Percentiles rank a stretch among this genome's conserved stretches.
phyloP scores from a whole-genome alignment of 345 rosid genomes.

The Heritiera fomes region DNA sequence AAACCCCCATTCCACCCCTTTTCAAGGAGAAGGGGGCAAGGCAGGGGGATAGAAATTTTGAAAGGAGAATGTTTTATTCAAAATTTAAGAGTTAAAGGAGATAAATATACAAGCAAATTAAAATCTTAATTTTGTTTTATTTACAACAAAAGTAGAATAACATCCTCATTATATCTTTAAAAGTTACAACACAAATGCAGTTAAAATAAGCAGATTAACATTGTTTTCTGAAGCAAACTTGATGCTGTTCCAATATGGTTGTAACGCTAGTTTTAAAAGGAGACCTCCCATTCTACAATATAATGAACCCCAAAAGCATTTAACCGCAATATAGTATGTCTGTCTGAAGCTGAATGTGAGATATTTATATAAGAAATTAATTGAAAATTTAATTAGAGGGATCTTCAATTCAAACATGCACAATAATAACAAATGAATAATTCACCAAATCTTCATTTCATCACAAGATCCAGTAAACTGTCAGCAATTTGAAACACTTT shows the following conservation, averaged over 20 bases:
- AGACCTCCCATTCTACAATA: background rate
- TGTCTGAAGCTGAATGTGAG: background rate
- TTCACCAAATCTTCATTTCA: too few relatives aligned
- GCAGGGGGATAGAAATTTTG: too few relatives aligned
- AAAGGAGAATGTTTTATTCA: background rate
- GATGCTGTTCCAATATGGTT: background rate
- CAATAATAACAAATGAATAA: too few relatives aligned
- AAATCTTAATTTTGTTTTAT: background rate
- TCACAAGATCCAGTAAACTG: too few relatives aligned
- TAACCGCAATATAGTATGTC: background rate
- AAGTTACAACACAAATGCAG: background rate
- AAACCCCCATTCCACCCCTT: too few relatives aligned
- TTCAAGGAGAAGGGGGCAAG: too few relatives aligned
- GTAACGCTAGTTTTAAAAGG: background rate
- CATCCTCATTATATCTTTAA: background rate
- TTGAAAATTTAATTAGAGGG: background rate
- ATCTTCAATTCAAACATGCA: background rate
- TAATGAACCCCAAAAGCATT: background rate
- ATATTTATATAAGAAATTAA: background rate
- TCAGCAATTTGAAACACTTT: too few relatives aligned
- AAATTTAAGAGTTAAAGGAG: background rate
- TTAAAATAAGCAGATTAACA: background rate
- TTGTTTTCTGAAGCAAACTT: background rate
- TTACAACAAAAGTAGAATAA: background rate
- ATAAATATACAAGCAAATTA: too few relatives aligned